phyloP scores from a whole-genome alignment of 768 basidiomycete genomes.

The Boletellus emodensis region DNA sequence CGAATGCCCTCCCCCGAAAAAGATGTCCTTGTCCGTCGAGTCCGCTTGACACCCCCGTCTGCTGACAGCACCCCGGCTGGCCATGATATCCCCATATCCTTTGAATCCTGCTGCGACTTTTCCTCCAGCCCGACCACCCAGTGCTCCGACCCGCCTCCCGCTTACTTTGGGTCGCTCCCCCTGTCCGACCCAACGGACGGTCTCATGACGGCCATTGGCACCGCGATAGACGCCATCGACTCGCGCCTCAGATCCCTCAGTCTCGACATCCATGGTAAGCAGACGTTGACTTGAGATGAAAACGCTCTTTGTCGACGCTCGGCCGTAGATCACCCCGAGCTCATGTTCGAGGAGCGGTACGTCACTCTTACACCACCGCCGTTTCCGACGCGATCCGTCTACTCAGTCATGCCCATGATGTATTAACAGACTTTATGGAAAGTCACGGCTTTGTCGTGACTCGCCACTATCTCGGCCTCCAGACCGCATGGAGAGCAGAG shows the following conservation, averaged over 20 bases:
- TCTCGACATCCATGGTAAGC: conserved; percentile 66
- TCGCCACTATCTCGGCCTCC: conserved; percentile 61
- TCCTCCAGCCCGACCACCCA: conserved; percentile 25
- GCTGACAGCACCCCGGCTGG: conserved; percentile 8
- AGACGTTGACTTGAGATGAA: neutral
- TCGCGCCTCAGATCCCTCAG: conserved; percentile 59
- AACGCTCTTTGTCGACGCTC: conserved; percentile 6
- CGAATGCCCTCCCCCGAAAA: neutral
- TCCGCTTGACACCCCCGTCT: neutral
- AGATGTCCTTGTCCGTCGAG: conserved; percentile 7
- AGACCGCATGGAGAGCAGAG: conserved; percentile 77
- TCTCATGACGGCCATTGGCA: conserved; percentile 52
- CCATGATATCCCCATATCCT: conserved; percentile 28
- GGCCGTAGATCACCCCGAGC: conserved; percentile 58
- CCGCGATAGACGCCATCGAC: conserved; percentile 47
- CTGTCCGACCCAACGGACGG: conserved; percentile 26
- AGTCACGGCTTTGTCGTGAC: conserved; percentile 68
- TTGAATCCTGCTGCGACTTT: conserved; percentile 44
- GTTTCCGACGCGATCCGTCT: conserved; percentile 6
- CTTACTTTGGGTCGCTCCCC: conserved; percentile 33
- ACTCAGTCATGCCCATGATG: conserved; percentile 66
- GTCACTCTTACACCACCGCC: conserved; percentile 17
- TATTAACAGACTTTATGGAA: conserved; percentile 63
- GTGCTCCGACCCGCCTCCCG: conserved; percentile 37
- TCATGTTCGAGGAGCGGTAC: conserved; percentile 62